A percentile compares a stretch with the other conserved stretches of the same genome.
phyloP scores from a whole-genome alignment of 2,329 filamentous ascomycete genomes.

The Penicillium sp. region DNA sequence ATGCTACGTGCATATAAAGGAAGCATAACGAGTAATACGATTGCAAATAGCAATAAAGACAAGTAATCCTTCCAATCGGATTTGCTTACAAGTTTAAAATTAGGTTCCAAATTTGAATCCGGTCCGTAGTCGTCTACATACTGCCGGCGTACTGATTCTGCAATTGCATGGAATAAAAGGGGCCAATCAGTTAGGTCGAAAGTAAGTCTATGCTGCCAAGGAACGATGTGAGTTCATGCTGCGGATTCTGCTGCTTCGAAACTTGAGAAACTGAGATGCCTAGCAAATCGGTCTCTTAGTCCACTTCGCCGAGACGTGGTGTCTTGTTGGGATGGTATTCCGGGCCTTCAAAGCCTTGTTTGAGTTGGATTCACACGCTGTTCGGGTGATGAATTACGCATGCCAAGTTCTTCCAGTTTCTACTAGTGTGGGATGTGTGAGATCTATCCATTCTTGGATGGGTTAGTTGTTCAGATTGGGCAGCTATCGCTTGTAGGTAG shows the following conservation, averaged over 20 bases:
- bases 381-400: not conserved
- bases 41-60: not conserved
- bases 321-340: not conserved
- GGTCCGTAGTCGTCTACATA: not conserved
- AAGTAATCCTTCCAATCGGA: not conserved
- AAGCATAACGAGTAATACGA: not conserved
- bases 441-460: constrained; percentile 3
- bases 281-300: not conserved
- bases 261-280: not conserved
- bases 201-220: constrained; percentile 6
- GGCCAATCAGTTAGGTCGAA: not conserved
- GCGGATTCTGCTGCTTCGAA: not conserved
- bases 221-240: constrained; percentile 1
- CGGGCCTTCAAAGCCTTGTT: not conserved
- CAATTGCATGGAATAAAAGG: too few relatives aligned
- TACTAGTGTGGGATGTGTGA: not conserved
- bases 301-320: not conserved
- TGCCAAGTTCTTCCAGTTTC: constrained; percentile 7
- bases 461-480: not conserved
- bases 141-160: not conserved
- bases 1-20: not conserved
- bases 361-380: not conserved
- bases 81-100: not conserved
- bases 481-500: too few relatives aligned
- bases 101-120: not conserved